Base-by-base conservation (phyloP, 495 filamentous ascomycete species). In the Tuber microsphaerosporum region DNA sequence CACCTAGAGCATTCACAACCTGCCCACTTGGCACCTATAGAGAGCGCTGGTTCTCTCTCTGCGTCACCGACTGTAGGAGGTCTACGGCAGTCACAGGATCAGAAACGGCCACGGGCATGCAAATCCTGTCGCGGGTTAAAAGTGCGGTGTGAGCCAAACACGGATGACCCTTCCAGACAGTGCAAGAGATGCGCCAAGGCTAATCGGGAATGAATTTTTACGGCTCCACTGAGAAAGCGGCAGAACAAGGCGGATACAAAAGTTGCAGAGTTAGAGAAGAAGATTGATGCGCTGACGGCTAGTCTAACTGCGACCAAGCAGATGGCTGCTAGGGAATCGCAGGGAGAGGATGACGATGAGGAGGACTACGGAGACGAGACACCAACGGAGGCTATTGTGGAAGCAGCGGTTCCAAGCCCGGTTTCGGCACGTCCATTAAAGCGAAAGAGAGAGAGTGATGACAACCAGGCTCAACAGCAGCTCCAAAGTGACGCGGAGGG, bases 221-320 rank as follows among this genome's bases (percentile, higher is more conserved):
- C 93, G 12, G 88, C 89, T 41, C 94, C 94, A 1, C 93, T 89
- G 19, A 87, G 93, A 20, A 97, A 97, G 84, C 87, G 94, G 43
- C 92, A 94, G 85, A 97, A 95, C 86, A 97, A 97, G 86, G 93
- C 92, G 42, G 95, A 97, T 82, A 93, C 89, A 75, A 89, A 94
- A 56, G 94, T 99, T 12, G 91, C 93, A 20, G 94, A 97, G 84
- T 86, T 99, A 65, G 95, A 99, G 85, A 93, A 91, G 85, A 97
- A 96, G 85, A 94, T 99, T 71, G 93, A 97, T 85, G 92, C 90
- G 17, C 82, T 97, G 83, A 97, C 92, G 3, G 92, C 92, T 0
- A 92, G 88, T 71, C 80, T 97, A 73, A 88, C 92, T 45, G 89
- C 90, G 1, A 86, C 84, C 75, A 86, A 86, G 61, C 80, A 86